A percentile compares a stretch with the other conserved stretches of the same genome.
Evolutionary conservation across 495 filamentous ascomycete species (phyloP).

Genomic region (Penicillium antarcticum): DNA sequence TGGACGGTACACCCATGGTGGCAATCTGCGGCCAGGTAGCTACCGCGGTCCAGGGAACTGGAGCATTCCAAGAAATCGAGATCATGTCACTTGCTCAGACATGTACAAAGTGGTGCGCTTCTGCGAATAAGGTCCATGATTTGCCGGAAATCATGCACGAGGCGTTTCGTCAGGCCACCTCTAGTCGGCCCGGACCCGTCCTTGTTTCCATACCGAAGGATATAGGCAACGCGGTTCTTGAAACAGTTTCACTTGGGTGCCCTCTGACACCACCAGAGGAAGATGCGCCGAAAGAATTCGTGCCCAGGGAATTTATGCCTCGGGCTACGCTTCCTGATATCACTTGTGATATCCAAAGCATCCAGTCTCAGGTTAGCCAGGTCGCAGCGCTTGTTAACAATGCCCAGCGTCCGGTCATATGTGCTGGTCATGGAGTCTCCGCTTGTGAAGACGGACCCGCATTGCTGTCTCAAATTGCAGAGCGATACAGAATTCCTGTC

Average conservation of each 20-base stretch:
- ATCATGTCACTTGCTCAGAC: conserved; percentile 58
- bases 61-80: conserved; percentile 64
- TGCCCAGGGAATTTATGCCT: no score
- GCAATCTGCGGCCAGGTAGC: conserved; percentile 60
- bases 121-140: conserved; percentile 58
- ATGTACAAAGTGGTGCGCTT: conserved; percentile 67
- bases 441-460: conserved; percentile 47
- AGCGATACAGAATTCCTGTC: conserved; percentile 58
- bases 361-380: conserved; percentile 28
- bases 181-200: conserved; percentile 58
- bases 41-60: conserved; percentile 54
- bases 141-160: conserved; percentile 58
- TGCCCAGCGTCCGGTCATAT: conserved; percentile 58
- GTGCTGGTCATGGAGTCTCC: conserved; percentile 57
- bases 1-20: conserved; percentile 61
- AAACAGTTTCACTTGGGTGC: background rate
- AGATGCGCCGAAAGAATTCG: no score
- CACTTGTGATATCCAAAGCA: background rate
- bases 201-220: conserved; percentile 62
- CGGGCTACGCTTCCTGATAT: background rate
- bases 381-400: conserved; percentile 57
- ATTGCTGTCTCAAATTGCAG: conserved; percentile 52
- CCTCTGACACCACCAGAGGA: no score
- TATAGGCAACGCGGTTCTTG: conserved; percentile 49
- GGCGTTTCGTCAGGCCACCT: conserved; percentile 60